phyloP scores from a whole-genome alignment of 2,329 filamentous ascomycete species.

The Calonectria pauciramosa region DNA sequence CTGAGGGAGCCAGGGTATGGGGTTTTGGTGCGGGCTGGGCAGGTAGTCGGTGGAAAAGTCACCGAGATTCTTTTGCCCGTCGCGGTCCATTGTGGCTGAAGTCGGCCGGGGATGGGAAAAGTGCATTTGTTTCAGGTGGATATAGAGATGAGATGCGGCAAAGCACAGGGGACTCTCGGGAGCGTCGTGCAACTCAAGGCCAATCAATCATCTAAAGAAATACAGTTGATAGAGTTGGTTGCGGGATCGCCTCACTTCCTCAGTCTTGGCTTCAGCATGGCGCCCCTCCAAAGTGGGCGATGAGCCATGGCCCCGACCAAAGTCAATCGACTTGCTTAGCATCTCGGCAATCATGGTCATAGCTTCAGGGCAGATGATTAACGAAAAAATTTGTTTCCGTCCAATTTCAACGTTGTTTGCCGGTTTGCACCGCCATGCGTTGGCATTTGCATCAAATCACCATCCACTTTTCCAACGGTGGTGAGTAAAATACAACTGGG shows the following conservation, averaged over 20 bases:
- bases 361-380: background rate
- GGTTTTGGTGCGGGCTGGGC: background rate
- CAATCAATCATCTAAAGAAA: background rate
- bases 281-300: background rate
- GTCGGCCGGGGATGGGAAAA: background rate
- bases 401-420: background rate
- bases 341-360: background rate
- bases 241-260: background rate
- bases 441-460: background rate
- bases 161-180: background rate
- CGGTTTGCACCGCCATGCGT: background rate
- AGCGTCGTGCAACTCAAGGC: background rate
- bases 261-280: background rate
- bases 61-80: background rate
- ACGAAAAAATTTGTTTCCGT: background rate
- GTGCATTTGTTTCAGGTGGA: slow-evolving; percentile 3
- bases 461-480: background rate
- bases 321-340: background rate
- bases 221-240: background rate
- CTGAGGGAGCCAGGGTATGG: background rate
- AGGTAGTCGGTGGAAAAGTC: background rate
- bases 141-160: background rate
- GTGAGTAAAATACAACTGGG: background rate
- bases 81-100: background rate
- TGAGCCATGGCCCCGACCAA: background rate